Evolutionary conservation across 768 basidiomycete species (phyloP).

Genomic region (Lactarius quietus): DNA sequence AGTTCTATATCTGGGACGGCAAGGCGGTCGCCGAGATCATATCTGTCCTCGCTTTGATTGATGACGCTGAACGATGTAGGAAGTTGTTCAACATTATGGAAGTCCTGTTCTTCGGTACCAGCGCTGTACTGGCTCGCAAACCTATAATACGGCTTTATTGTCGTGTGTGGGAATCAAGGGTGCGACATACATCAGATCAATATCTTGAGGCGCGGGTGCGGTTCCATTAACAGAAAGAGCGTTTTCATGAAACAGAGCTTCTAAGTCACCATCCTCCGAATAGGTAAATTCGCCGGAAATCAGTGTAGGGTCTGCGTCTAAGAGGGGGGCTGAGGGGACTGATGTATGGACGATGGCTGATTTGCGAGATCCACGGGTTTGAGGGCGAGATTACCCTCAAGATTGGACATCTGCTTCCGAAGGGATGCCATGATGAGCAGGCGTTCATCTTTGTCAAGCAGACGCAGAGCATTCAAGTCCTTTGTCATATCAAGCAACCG

Average conservation of each 20-base stretch:
- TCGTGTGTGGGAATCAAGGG: neutral
- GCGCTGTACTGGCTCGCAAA: neutral
- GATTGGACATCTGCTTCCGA: constrained; percentile 7
- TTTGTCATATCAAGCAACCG: constrained; percentile 43
- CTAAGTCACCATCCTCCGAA: constrained; percentile 3
- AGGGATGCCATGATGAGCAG: constrained; percentile 38
- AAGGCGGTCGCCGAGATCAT: constrained; percentile 33
- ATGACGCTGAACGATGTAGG: neutral
- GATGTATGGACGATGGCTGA: neutral
- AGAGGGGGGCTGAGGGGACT: neutral
- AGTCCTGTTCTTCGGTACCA: constrained; percentile 10
- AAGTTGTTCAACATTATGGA: neutral
- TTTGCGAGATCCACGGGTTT: constrained; percentile 5
- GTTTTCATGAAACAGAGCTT: constrained; percentile 4
- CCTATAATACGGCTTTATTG: constrained; percentile 4
- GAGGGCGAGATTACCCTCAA: neutral
- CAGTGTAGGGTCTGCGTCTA: neutral
- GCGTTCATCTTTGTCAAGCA: constrained; percentile 19
- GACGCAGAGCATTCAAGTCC: constrained; percentile 26
- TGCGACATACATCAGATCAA: constrained; percentile 13
- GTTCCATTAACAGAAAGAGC: neutral
- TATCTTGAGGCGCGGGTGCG: neutral
- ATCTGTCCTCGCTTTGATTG: constrained; percentile 45
- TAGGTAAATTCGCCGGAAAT: neutral
- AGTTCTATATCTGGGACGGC: constrained; percentile 7